phyloP scores from a whole-genome alignment of 2,329 filamentous ascomycete genomes.

The Septoria petroselini region DNA sequence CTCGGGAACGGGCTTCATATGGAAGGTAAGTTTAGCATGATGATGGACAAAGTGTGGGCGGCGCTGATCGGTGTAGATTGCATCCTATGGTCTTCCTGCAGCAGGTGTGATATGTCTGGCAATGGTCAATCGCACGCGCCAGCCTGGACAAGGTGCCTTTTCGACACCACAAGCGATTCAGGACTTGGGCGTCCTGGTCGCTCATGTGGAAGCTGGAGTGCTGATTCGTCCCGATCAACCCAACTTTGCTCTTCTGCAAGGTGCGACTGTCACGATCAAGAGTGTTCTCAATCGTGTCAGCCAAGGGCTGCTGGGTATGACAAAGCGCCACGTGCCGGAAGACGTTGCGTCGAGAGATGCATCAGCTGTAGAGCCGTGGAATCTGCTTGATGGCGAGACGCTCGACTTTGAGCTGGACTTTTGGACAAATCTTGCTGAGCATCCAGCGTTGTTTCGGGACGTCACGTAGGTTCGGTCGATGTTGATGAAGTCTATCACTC shows the following conservation, averaged over 20 bases:
- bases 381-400: background rate
- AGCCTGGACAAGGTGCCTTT: background rate
- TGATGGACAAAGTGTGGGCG: background rate
- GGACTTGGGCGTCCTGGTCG: conserved; percentile 36
- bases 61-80: conserved; percentile 30
- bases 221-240: conserved; percentile 32
- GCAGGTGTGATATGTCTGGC: conserved; percentile 37
- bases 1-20: conserved; percentile 37
- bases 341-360: background rate
- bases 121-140: conserved; percentile 25
- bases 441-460: conserved; percentile 27
- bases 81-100: conserved; percentile 38
- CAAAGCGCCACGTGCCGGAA: conserved; percentile 1
- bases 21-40: conserved; percentile 36
- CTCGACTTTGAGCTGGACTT: conserved; percentile 36
- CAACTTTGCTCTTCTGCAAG: conserved; percentile 33
- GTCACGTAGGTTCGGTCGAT: background rate
- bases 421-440: conserved; percentile 35
- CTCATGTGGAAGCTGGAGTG: conserved; percentile 35
- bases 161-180: conserved; percentile 31
- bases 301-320: background rate
- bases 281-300: conserved; percentile 28
- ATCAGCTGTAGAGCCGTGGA: conserved; percentile 9
- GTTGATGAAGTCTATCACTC: background rate
- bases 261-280: conserved; percentile 35